Conservation (phyloP, 1,284 basidiomycete species). For the Irpex rosettiformis region DNA sequence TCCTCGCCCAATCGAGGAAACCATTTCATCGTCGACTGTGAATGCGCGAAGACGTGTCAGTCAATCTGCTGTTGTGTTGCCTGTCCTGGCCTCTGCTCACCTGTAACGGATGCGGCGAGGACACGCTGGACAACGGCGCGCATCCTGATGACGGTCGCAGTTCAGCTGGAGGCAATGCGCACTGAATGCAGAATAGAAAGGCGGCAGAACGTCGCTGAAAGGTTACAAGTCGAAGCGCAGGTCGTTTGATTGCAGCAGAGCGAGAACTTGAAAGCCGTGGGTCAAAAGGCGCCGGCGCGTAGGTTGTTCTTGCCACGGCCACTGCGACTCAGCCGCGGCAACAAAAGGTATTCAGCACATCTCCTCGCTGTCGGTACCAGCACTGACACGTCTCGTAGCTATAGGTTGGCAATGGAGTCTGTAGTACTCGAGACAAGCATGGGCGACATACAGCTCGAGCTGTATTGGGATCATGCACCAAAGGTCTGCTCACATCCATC, state of each 20-base stretch:
- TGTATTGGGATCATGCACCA: constrained; percentile 90
- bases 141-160: constrained; percentile 39
- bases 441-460: constrained; percentile 85
- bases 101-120: constrained; percentile 68
- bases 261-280: constrained; percentile 4
- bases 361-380: neutral
- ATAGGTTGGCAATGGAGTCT: constrained; percentile 39
- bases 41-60: neutral
- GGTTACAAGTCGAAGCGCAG: constrained; percentile 9
- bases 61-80: too few relatives aligned
- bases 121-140: constrained; percentile 79
- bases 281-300: neutral
- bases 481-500: constrained; percentile 49
- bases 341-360: neutral
- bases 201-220: constrained; percentile 14
- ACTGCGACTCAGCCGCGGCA: neutral
- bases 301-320: neutral
- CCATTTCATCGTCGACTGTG: constrained; percentile 64
- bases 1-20: constrained; percentile 80
- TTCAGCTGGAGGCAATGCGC: neutral
- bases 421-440: constrained; percentile 84
- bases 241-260: constrained; percentile 3
- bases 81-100: constrained; percentile 40
- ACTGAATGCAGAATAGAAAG: constrained; percentile 12
- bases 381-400: constrained; percentile 5